Conservation (phyloP, 129 eudicot genomes). For the Artemisia tridentata region DNA sequence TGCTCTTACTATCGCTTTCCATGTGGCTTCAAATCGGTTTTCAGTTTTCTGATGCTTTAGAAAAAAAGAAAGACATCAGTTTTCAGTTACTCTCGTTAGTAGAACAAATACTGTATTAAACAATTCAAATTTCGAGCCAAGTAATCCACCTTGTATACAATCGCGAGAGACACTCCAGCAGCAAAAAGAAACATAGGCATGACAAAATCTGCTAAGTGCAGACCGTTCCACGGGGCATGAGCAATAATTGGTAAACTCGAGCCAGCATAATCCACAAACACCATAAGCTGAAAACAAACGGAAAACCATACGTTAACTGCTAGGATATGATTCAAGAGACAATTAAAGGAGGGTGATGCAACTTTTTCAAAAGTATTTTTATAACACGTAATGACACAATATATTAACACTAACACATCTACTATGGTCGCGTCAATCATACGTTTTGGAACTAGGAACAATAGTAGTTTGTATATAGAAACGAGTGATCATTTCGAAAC, state of each 20-base stretch:
- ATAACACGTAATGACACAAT: constrained; percentile 4
- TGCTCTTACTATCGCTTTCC: constrained; percentile 57
- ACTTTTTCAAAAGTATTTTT: background rate
- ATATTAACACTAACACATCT: background rate
- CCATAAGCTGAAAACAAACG: constrained; percentile 61
- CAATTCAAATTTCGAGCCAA: constrained; percentile 5
- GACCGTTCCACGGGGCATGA: constrained; percentile 77
- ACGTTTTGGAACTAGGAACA: constrained; percentile 1
- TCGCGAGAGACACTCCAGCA: constrained; percentile 74
- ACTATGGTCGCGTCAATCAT: background rate
- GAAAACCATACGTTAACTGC: constrained; percentile 7
- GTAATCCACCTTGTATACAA: constrained; percentile 58
- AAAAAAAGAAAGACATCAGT: constrained; percentile 24
- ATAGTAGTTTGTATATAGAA: background rate
- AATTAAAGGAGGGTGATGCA: background rate
- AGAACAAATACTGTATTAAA: constrained; percentile 3
- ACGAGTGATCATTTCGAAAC: too few species aligned
- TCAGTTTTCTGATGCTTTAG: constrained; percentile 50
- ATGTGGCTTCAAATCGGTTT: constrained; percentile 55
- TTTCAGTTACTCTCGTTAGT: background rate
- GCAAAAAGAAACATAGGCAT: constrained; percentile 86
- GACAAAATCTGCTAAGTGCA: constrained; percentile 78
- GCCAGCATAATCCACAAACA: constrained; percentile 74
- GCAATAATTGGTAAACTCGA: constrained; percentile 60
- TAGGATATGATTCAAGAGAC: constrained; percentile 2